Percentiles rank a stretch among this genome's conserved stretches.
These are phyloP conservation scores for Globisporangium splendens DNA, from an alignment of 352 stramenopile genomes.

Conservation along the genomic window DNA sequence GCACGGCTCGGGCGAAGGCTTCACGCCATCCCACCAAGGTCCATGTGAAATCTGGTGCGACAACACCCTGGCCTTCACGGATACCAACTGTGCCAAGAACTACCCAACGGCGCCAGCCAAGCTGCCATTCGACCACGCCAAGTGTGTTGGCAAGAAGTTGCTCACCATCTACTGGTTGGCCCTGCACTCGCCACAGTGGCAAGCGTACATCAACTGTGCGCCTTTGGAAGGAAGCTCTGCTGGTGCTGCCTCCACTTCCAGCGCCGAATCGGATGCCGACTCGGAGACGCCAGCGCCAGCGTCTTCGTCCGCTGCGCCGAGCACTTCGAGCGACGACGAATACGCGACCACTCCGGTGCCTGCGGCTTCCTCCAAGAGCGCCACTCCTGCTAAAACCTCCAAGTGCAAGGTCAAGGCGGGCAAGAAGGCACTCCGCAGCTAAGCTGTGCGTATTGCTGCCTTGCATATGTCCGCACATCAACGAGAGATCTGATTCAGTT, in stretches of 20 bases:
- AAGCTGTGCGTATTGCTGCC: no score
- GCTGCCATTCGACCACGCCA: constrained; percentile 40
- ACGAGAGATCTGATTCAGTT: no score
- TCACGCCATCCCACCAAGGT: constrained; percentile 33
- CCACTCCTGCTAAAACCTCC: no score
- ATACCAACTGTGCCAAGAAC: constrained; percentile 45
- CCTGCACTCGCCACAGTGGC: constrained; percentile 33
- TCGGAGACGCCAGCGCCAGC: background rate
- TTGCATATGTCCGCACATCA: no score
- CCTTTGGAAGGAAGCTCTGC: constrained; percentile 2
- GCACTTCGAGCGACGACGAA: no score
- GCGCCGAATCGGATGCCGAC: background rate
- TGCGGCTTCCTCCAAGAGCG: background rate
- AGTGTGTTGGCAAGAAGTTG: constrained; percentile 34
- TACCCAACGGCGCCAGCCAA: constrained; percentile 26
- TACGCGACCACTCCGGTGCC: background rate
- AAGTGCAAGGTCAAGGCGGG: constrained; percentile 2
- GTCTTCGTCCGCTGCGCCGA: background rate
- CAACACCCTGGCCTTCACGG: constrained; percentile 33
- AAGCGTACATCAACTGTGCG: constrained; percentile 21
- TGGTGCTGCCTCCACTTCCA: background rate
- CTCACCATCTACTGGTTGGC: constrained; percentile 38
- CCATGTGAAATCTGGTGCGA: constrained; percentile 58
- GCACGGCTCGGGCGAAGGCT: constrained; percentile 15
- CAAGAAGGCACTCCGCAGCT: background rate